phyloP scores from a whole-genome alignment of 148 eudicot species.

The Rhododendron griersonianum region DNA sequence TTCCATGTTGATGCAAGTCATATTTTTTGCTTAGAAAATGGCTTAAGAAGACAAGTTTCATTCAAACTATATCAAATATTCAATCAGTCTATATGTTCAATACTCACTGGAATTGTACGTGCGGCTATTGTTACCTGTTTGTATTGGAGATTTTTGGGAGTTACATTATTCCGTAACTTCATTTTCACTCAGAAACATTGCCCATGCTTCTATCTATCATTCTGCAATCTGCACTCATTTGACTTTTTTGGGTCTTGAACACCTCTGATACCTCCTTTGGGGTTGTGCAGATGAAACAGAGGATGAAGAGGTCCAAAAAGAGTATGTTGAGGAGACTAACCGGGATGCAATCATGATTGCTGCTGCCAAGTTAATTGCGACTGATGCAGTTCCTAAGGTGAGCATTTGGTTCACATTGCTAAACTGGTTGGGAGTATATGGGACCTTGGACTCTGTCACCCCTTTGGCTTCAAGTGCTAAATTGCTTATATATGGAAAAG shows the following conservation, averaged over 20 bases:
- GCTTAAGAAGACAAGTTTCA: neutral
- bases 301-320: slow-evolving; percentile 71
- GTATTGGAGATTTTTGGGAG: neutral
- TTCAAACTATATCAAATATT: neutral
- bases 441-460: neutral
- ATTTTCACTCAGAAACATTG: neutral
- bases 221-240: neutral
- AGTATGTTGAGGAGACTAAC: slow-evolving; percentile 86
- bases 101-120: neutral
- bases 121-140: neutral
- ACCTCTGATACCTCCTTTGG: neutral
- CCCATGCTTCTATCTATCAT: neutral
- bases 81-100: neutral
- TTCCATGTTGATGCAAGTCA: neutral
- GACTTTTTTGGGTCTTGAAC: neutral
- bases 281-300: slow-evolving; percentile 56
- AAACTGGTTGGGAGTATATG: neutral
- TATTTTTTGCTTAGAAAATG: neutral
- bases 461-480: neutral
- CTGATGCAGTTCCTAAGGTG: slow-evolving; percentile 70
- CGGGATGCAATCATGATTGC: slow-evolving; percentile 76
- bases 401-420: neutral
- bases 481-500: neutral
- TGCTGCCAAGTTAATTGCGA: slow-evolving; percentile 69
- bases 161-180: neutral